Evolutionary conservation across 2,329 filamentous ascomycete species (phyloP).

Genomic region (Xylariaceae sp.): DNA sequence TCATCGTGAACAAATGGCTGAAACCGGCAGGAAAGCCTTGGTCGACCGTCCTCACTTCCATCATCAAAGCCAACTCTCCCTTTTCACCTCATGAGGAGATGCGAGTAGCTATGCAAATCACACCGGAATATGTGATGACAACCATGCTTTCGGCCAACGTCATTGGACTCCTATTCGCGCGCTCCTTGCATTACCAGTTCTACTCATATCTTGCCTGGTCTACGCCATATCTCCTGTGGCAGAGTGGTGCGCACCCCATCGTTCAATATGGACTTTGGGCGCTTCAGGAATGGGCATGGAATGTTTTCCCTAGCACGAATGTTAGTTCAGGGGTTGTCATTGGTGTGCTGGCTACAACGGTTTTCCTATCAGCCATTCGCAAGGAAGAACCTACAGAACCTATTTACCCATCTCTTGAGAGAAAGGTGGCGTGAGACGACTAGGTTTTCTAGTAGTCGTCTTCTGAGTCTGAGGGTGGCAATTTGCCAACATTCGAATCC

Average conservation of each 20-base stretch:
- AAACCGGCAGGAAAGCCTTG: conserved; percentile 58
- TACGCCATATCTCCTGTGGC: conserved; percentile 82
- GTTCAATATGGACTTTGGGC: conserved; percentile 66
- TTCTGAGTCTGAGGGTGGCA: conserved; percentile 78
- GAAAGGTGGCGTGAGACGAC: conserved; percentile 23
- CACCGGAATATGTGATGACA: conserved; percentile 68
- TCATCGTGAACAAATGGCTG: conserved; percentile 66
- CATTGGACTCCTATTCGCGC: conserved; percentile 77
- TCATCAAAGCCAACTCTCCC: conserved; percentile 41
- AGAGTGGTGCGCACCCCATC: conserved; percentile 61
- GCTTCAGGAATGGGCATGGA: conserved; percentile 89
- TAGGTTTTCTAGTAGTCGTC: conserved; percentile 46
- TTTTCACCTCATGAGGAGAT: conserved; percentile 50
- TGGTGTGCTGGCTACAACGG: conserved; percentile 60
- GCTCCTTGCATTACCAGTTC: conserved; percentile 92
- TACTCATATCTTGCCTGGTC: conserved; percentile 88
- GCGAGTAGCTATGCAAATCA: conserved; percentile 53
- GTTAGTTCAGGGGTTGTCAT: conserved; percentile 60
- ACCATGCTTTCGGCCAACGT: conserved; percentile 70
- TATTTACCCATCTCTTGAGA: conserved; percentile 14
- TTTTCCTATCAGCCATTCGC: conserved; percentile 48
- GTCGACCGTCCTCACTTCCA: conserved; percentile 44
- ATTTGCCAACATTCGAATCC: conserved; percentile 73
- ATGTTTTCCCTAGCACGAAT: conserved; percentile 75
- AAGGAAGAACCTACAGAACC: conserved; percentile 24